Evolutionary conservation across 805 yeast genomes (phyloP), one percentile per base, ranked within the genome.

Genomic region (Lipomyces lipofer): DNA sequence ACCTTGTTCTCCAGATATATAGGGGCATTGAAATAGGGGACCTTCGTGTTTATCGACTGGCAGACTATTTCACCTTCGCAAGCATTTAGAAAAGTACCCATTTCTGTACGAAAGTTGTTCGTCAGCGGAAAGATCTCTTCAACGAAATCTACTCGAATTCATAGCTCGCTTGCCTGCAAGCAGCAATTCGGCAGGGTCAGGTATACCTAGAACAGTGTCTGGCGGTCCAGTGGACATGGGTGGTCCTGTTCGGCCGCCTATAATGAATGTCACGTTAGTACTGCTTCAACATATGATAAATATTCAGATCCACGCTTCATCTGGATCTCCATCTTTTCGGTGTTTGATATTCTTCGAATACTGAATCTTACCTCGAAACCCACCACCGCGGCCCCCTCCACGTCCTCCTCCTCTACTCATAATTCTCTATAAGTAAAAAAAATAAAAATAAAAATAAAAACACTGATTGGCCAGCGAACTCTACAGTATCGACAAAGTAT

Each of bases 21-120:
- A 70, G 99, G 99, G 25, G 99, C 99, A 75, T 94, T 94, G 81
- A 94, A 94, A 73, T 92, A 94, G 67, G 99, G 99, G 64, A 94
- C 79, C 77, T 92, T 92, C 54, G 89, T 83, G 72, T 94, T 94
- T 67, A 88, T 87, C 46, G 97, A 90, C 68, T 91, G 88, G 77
- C 98, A 94, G 53, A 94, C 96, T 69, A 94, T 87, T 69, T 94
- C 99, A 55, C 96, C 97, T 74, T 94, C 99, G 72, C 97, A 90
- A 12, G 94, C 79, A 70, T 91, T 96, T 70, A 88, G 64, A 70
- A 90, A 94, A 22, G 88, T 71, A 59, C 99, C 99, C 95, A 94
- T 87, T 74, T 91, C 98, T 66, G 29, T 17, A 4, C 5, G 19
- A 27, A 30, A 9, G 17, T 39, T n/a, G 44, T n/a, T 10, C 44